phyloP scores from a whole-genome alignment of 768 basidiomycete genomes.

The Harrya chromipes region DNA sequence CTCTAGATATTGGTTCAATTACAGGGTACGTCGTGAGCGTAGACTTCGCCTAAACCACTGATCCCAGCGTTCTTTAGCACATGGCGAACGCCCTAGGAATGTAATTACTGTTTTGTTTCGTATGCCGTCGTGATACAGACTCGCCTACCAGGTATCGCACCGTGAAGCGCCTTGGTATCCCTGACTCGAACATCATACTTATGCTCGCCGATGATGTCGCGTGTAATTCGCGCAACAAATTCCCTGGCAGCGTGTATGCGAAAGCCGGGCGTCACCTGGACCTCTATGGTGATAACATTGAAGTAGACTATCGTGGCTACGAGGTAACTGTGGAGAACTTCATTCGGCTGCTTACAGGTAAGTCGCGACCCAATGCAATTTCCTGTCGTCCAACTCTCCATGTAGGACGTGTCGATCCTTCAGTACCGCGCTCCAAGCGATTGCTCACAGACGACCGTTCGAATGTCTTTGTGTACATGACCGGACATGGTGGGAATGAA shows the following conservation, averaged over 20 bases:
- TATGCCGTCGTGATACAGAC: conserved; percentile 1
- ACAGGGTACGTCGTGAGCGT: conserved; percentile 59
- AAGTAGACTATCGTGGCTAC: conserved; percentile 97
- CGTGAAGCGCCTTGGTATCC: conserved; percentile 95
- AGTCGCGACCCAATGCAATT: conserved; percentile 16
- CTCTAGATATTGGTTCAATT: conserved; percentile 98
- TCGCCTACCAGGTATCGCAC: conserved; percentile 79
- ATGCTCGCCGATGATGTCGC: conserved; percentile 98
- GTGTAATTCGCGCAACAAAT: conserved; percentile 89
- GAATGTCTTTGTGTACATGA: conserved; percentile 97
- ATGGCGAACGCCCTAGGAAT: conserved; percentile 99
- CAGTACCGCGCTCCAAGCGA: conserved; percentile 88
- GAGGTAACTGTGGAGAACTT: conserved; percentile 98
- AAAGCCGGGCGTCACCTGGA: conserved; percentile 79
- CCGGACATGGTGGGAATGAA: conserved; percentile 96
- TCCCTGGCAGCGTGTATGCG: conserved; percentile 91
- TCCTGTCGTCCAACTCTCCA: neutral
- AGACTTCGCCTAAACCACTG: neutral
- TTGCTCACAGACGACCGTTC: conserved; percentile 86
- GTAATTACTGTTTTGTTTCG: conserved; percentile 40
- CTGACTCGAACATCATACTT: conserved; percentile 97
- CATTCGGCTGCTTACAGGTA: conserved; percentile 87
- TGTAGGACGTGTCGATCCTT: conserved; percentile 77
- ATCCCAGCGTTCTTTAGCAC: conserved; percentile 53
- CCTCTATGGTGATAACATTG: conserved; percentile 93